Evolutionary conservation across 2,329 filamentous ascomycete species (phyloP).

Genomic region (Davidsoniella eucalypti): DNA sequence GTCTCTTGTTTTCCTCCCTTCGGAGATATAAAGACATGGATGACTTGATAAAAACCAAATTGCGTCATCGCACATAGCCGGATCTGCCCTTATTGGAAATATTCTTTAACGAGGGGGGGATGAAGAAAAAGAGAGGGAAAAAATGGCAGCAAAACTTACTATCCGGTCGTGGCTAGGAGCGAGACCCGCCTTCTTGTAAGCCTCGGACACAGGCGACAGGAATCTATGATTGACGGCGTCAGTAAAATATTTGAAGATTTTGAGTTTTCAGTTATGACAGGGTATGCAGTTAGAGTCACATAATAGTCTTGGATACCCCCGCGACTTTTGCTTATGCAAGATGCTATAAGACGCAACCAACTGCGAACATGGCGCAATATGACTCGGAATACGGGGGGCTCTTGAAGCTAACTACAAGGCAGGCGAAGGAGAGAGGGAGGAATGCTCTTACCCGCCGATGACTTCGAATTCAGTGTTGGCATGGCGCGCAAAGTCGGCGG

Average conservation of each 20-base stretch:
- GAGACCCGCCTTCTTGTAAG: conserved; percentile 24
- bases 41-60: background rate
- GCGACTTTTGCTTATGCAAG: background rate
- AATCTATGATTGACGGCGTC: conserved; percentile 21
- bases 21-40: background rate
- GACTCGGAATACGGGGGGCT: no score
- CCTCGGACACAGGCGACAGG: conserved; percentile 20
- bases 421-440: conserved; percentile 21
- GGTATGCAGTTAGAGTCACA: background rate
- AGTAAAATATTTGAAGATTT: background rate
- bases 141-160: conserved; percentile 5
- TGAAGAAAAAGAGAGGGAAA: no score
- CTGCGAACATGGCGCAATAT: no score
- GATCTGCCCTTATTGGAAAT: no score
- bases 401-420: background rate
- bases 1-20: no score
- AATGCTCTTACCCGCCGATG: conserved; percentile 51
- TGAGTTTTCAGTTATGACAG: background rate
- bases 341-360: no score
- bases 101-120: no score
- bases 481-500: conserved; percentile 54
- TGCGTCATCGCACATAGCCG: conserved; percentile 4
- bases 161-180: conserved; percentile 24
- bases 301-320: background rate
- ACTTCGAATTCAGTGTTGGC: conserved; percentile 51